Evolutionary conservation across 495 filamentous ascomycete genomes (phyloP), one percentile per base, ranked within the genome.

Genomic region (Penicillium samsonianum): DNA sequence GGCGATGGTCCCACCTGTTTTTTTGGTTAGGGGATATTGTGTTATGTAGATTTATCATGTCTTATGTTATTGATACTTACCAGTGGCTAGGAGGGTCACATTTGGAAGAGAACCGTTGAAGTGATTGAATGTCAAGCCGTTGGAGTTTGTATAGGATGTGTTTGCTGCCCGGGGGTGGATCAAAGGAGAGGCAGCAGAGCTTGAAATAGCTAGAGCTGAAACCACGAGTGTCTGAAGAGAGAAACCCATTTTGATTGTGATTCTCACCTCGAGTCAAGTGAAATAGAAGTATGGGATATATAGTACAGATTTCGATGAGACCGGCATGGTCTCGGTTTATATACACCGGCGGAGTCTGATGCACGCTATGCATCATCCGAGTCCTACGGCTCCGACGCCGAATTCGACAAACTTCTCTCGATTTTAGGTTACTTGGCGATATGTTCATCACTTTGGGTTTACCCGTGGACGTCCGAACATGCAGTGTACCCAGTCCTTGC

Each of bases 11-110:
- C 78, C 77, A 16, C 78, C 68, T 71, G 30, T 31, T 26, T 30
- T n/a, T 4, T 0, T 5, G 33, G 33, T 37, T n/a, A 37, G 33
- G 7, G 5, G 14, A 37, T 8, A 9, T 47, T 2, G 4, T 41
- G 19, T 57, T 55, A 46, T 53, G 5, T 35, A 38, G 16, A 19
- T 42, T 7, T 10, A 9, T 31, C 26, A 14, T 22, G 16, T 30
- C 23, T 37, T 43, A 37, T 46, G 41, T 1, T 25, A 48, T 10
- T 20, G 22, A 14, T 7, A 30, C 33, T 3, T 52, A 65, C 73
- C 79, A 0, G 79, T 80, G 5, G 79, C 76, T 53, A 79, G 75
- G 52, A 82, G 75, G 28, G 78, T 80, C 22, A 82, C 71, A 58
- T 80, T 82, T 7, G 77, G 79, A 0, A 82, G 71, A 43, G 67